Conservation (phyloP, 176 grass and related monocot species). For the Paspalum notatum region DNA sequence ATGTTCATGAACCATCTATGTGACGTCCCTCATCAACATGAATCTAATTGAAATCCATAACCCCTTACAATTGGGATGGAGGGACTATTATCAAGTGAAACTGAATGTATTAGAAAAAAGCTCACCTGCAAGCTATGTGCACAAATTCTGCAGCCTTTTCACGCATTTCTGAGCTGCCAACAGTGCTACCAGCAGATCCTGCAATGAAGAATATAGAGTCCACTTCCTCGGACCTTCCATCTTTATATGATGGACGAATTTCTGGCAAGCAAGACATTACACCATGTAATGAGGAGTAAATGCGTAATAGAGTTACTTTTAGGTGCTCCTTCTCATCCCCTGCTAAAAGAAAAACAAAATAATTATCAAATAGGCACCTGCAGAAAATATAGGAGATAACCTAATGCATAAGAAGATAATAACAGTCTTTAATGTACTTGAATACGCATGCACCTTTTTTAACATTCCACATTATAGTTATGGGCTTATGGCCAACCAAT, state of each 20-base stretch:
- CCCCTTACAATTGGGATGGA: too few relatives aligned
- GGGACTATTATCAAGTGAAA: constrained; percentile 14
- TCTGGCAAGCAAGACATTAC: constrained; percentile 99
- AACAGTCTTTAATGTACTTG: neutral
- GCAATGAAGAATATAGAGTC: constrained; percentile 70
- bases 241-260: constrained; percentile 73
- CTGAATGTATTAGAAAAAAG: constrained; percentile 22
- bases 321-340: constrained; percentile 93
- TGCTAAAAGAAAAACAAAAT: constrained; percentile 44
- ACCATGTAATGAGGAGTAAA: constrained; percentile 88
- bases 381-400: neutral
- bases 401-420: constrained; percentile 3
- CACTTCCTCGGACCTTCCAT: constrained; percentile 58
- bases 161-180: constrained; percentile 91
- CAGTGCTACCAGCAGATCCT: constrained; percentile 72
- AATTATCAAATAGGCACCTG: constrained; percentile 33
- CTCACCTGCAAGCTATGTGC: constrained; percentile 84
- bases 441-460: constrained; percentile 14
- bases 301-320: constrained; percentile 91
- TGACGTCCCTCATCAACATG: too few relatives aligned
- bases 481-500: too few relatives aligned
- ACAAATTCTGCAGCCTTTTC: constrained; percentile 85
- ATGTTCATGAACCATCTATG: too few relatives aligned
- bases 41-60: too few relatives aligned
- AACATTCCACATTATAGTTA: neutral